A percentile compares a stretch with the other conserved stretches of the same genome.
Conservation (phyloP, 2,329 filamentous ascomycete genomes). For the Paracamarosporium sp. region DNA sequence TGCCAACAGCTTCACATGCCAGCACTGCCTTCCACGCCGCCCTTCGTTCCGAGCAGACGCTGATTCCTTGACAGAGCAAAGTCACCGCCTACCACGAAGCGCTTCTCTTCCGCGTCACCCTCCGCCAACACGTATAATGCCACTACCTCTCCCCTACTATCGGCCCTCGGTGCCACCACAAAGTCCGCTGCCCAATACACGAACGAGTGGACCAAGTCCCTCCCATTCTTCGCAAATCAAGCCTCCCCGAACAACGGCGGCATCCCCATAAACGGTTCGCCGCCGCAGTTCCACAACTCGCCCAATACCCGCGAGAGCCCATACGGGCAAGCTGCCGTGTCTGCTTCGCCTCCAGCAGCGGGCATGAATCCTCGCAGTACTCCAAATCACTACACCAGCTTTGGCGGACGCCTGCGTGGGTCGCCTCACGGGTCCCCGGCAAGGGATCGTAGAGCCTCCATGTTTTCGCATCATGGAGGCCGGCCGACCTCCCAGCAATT, state of each 20-base stretch:
- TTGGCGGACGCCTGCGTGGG: conserved; percentile 47
- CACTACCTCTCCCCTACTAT: conserved; percentile 47
- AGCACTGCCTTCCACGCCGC: not conserved
- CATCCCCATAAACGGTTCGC: conserved; percentile 54
- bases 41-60: not conserved
- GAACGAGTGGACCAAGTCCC: conserved; percentile 56
- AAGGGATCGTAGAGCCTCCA: conserved; percentile 56
- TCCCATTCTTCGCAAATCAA: conserved; percentile 51
- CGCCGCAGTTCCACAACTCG: conserved; percentile 48
- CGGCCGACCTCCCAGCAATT: conserved; percentile 54
- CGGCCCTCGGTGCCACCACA: conserved; percentile 47
- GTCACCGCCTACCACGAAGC: conserved; percentile 41
- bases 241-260: conserved; percentile 46
- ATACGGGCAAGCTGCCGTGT: conserved; percentile 49
- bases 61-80: conserved; percentile 41
- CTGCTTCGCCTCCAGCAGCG: conserved; percentile 41
- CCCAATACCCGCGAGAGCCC: conserved; percentile 37
- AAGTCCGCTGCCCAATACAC: conserved; percentile 48
- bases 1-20: conserved; percentile 7
- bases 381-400: conserved; percentile 52
- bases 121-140: conserved; percentile 42
- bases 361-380: conserved; percentile 52
- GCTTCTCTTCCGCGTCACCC: conserved; percentile 44
- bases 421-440: conserved; percentile 42
- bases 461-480: conserved; percentile 57